Evolutionary conservation across 495 filamentous ascomycete genomes (phyloP).

Genomic region (Aspergillus incahuasiensis): DNA sequence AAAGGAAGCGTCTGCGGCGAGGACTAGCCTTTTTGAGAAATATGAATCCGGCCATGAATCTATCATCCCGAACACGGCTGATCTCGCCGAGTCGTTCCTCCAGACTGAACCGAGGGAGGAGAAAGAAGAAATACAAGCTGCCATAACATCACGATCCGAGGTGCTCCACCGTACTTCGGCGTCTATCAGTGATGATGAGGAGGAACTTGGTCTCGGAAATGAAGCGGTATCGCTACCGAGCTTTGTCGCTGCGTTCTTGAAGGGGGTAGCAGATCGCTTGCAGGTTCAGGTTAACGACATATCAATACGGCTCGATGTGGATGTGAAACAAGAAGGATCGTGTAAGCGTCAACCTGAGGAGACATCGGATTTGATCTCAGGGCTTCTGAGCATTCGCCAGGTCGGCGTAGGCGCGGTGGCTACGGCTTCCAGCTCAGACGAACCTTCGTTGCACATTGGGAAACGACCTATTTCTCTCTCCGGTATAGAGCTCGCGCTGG

Average conservation of each 20-base stretch:
- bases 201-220: conserved; percentile 63
- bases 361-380: conserved; percentile 50
- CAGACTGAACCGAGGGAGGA: conserved; percentile 73
- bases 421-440: conserved; percentile 27
- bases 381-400: conserved; percentile 61
- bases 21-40: conserved; percentile 4
- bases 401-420: conserved; percentile 65
- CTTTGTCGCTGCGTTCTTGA: conserved; percentile 77
- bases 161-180: conserved; percentile 43
- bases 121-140: conserved; percentile 70
- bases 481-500: conserved; percentile 59
- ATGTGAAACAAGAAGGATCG: conserved; percentile 42
- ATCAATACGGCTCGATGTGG: conserved; percentile 57
- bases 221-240: conserved; percentile 69
- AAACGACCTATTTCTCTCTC: conserved; percentile 61
- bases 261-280: conserved; percentile 76
- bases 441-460: conserved; percentile 34
- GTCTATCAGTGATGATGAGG: conserved; percentile 54
- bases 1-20: conserved; percentile 22
- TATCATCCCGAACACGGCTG: conserved; percentile 66
- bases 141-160: conserved; percentile 61
- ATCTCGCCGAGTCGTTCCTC: conserved; percentile 84
- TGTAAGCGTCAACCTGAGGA: conserved; percentile 37
- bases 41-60: conserved; percentile 21
- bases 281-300: conserved; percentile 67